These are phyloP conservation scores for Smittium culicis DNA, from an alignment of 371 early-diverging fungal genomes.

Conservation along the genomic window DNA sequence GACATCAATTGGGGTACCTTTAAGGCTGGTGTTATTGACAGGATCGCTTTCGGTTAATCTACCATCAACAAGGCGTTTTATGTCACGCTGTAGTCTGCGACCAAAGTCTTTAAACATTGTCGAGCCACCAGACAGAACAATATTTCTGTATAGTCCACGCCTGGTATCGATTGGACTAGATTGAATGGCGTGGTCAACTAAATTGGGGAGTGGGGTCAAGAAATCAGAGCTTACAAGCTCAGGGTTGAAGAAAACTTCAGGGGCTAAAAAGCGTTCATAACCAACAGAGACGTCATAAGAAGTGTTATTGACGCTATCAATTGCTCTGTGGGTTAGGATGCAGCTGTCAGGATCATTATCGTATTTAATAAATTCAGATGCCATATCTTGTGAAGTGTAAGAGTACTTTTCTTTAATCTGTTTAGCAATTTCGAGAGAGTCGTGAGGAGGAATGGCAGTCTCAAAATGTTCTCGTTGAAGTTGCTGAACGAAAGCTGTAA, in stretches of 20 bases:
- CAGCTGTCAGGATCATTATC: constrained; percentile 78
- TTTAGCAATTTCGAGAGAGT: constrained; percentile 83
- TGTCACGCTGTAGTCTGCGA: constrained; percentile 85
- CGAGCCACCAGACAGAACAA: constrained; percentile 94
- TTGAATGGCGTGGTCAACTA: constrained; percentile 91
- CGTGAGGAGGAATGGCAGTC: constrained; percentile 86
- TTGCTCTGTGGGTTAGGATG: constrained; percentile 68
- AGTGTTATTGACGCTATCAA: constrained; percentile 75
- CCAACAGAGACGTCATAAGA: constrained; percentile 88
- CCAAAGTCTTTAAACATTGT: constrained; percentile 97
- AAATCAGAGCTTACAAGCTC: constrained; percentile 94
- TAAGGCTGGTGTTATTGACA: constrained; percentile 50
- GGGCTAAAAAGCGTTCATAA: constrained; percentile 94
- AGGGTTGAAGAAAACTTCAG: constrained; percentile 97
- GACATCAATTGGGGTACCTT: constrained; percentile 77
- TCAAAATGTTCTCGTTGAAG: constrained; percentile 89
- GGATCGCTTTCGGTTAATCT: constrained; percentile 61
- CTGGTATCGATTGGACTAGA: constrained; percentile 92
- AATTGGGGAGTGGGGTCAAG: constrained; percentile 85
- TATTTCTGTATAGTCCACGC: constrained; percentile 88
- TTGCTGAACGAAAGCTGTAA: constrained; percentile 92
- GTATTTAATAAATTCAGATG: constrained; percentile 87
- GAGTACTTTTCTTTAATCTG: constrained; percentile 91
- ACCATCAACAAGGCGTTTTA: constrained; percentile 71
- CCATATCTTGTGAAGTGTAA: constrained; percentile 92